Evolutionary conservation across 1,284 basidiomycete species (phyloP).

Genomic region (Lentinus polychrous): DNA sequence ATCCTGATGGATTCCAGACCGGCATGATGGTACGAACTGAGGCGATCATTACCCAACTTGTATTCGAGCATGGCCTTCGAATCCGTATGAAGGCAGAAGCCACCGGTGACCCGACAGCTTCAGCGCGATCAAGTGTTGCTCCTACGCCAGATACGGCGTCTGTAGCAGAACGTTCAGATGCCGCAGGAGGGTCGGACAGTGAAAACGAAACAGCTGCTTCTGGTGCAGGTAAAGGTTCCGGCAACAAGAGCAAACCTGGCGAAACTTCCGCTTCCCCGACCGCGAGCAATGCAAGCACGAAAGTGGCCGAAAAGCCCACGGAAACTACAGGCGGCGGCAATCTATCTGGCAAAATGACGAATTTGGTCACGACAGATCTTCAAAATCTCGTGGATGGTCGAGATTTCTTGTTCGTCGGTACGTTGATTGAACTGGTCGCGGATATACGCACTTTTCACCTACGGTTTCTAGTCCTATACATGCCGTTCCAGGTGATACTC

Average conservation of each 20-base stretch:
- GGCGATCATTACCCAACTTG: conserved; percentile 47
- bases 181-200: background rate
- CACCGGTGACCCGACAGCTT: background rate
- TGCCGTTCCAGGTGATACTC: conserved; percentile 30
- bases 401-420: conserved; percentile 24
- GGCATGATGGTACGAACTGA: conserved; percentile 35
- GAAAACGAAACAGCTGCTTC: conserved; percentile 14
- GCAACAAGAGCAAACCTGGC: conserved; percentile 11
- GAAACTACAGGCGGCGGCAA: conserved; percentile 25
- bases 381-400: conserved; percentile 27
- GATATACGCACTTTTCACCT: conserved; percentile 6
- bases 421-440: background rate
- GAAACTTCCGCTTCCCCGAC: conserved; percentile 5
- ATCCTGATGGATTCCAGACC: conserved; percentile 14
- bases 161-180: conserved; percentile 10
- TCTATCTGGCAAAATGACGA: conserved; percentile 45
- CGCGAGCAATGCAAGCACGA: conserved; percentile 6
- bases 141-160: conserved; percentile 23
- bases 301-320: conserved; percentile 5
- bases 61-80: conserved; percentile 52
- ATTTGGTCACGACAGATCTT: conserved; percentile 31
- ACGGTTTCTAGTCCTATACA: conserved; percentile 22
- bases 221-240: conserved; percentile 6
- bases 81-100: conserved; percentile 40
- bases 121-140: conserved; percentile 13